Percentiles rank a stretch among this genome's conserved stretches.
phyloP scores from a whole-genome alignment of 2,329 filamentous ascomycete species.

The Trichoderma citrinoviride region DNA sequence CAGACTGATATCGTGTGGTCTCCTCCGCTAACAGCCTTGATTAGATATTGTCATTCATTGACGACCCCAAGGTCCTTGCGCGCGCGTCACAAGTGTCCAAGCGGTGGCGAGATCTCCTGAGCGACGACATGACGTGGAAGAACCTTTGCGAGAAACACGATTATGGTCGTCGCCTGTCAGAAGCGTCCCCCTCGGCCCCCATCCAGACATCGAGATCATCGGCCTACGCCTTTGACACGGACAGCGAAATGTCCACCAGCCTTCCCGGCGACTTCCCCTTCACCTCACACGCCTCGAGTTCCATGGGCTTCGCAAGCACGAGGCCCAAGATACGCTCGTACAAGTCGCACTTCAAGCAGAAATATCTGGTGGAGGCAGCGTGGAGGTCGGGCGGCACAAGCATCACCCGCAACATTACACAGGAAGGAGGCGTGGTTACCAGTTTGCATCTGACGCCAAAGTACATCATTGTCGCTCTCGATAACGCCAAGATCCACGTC shows the following conservation, averaged over 20 bases:
- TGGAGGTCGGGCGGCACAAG: conserved; percentile 91
- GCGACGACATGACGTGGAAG: conserved; percentile 98
- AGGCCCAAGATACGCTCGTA: conserved; percentile 75
- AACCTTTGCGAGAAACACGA: conserved; percentile 94
- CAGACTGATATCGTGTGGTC: neutral
- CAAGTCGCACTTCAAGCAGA: conserved; percentile 95
- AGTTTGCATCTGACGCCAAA: conserved; percentile 91
- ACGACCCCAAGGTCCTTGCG: conserved; percentile 91
- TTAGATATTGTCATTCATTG: conserved; percentile 92
- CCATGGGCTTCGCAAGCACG: conserved; percentile 57
- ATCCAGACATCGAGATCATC: conserved; percentile 33
- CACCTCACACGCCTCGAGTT: conserved; percentile 37
- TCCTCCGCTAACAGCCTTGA: neutral
- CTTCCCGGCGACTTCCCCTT: conserved; percentile 46
- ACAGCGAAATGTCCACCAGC: conserved; percentile 40
- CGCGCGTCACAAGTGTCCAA: conserved; percentile 94
- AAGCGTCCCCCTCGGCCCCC: conserved; percentile 42
- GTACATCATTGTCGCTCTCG: conserved; percentile 95
- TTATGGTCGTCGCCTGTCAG: conserved; percentile 63
- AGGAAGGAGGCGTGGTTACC: conserved; percentile 95
- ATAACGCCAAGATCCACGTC: conserved; percentile 98
- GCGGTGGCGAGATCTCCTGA: conserved; percentile 88
- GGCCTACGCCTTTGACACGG: conserved; percentile 31
- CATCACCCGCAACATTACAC: conserved; percentile 83
- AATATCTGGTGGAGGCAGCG: conserved; percentile 94